phyloP scores from a whole-genome alignment of 768 basidiomycete species.

The Tubosaeta sp. region DNA sequence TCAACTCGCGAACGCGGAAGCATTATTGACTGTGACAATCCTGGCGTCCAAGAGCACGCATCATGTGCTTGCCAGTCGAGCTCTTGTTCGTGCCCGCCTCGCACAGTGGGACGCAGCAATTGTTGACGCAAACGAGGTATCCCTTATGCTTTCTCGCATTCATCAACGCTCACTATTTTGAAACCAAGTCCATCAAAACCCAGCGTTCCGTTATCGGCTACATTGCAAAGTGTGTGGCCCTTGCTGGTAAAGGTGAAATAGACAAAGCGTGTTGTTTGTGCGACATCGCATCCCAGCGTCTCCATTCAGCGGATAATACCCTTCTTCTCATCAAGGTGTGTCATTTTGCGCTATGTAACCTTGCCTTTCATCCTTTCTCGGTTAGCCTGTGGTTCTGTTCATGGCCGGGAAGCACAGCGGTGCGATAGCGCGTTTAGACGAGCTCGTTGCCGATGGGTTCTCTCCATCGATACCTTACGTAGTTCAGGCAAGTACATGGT shows the following conservation, averaged over 20 bases:
- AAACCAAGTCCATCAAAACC: not conserved
- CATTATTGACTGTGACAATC: not conserved
- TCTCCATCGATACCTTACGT: not conserved
- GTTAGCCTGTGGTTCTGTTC: constrained; percentile 3
- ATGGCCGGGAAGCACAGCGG: constrained; percentile 1
- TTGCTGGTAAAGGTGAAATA: not conserved
- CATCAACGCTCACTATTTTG: not conserved
- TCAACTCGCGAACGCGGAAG: not conserved
- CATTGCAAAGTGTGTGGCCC: not conserved
- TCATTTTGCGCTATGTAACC: too few species aligned
- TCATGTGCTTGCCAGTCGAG: not conserved
- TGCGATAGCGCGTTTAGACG: constrained; percentile 3
- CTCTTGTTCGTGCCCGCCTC: constrained; percentile 1
- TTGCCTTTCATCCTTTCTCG: not conserved
- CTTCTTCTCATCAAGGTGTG: constrained; percentile 2
- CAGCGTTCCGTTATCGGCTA: not conserved
- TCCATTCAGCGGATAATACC: not conserved
- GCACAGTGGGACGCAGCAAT: not conserved
- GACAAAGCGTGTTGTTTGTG: not conserved
- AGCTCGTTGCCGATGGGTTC: not conserved
- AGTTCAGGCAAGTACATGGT: not conserved
- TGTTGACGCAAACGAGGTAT: not conserved
- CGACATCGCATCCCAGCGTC: not conserved
- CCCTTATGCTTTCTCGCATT: not conserved
- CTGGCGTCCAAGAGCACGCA: not conserved